phyloP scores from a whole-genome alignment of 768 basidiomycete genomes.

The Boletales sp. region DNA sequence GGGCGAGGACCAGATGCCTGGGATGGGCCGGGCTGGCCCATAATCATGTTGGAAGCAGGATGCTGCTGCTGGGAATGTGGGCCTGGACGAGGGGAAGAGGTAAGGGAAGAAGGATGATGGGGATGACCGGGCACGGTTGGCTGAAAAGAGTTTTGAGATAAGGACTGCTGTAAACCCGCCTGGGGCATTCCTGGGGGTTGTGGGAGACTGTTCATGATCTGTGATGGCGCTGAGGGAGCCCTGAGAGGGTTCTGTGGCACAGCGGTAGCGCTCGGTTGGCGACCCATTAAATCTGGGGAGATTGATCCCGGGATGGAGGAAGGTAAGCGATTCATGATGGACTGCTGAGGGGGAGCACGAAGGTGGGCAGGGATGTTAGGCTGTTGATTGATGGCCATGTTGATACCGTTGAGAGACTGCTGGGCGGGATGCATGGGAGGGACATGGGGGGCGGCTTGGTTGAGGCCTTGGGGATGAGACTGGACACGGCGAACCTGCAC shows the following conservation, averaged over 20 bases:
- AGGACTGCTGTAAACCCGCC: constrained; percentile 24
- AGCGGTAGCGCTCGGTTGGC: constrained; percentile 36
- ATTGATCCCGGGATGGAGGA: constrained; percentile 35
- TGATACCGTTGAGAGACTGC: constrained; percentile 34
- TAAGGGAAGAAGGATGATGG: constrained; percentile 28
- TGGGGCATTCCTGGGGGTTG: constrained; percentile 34
- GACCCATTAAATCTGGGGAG: constrained; percentile 42
- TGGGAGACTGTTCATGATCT: constrained; percentile 45
- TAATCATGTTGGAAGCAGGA: constrained; percentile 26
- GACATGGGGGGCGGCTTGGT: constrained; percentile 34
- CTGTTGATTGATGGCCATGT: constrained; percentile 46
- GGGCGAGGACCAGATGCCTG: constrained; percentile 30
- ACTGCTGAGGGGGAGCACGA: constrained; percentile 33
- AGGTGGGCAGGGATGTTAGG: constrained; percentile 37
- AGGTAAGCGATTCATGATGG: constrained; percentile 31
- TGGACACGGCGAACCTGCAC: constrained; percentile 48
- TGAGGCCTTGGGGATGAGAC: constrained; percentile 52
- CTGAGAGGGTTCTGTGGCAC: constrained; percentile 44
- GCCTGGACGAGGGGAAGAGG: constrained; percentile 30
- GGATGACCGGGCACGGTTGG: constrained; percentile 23
- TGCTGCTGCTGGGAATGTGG: constrained; percentile 28
- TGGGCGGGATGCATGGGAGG: constrained; percentile 34
- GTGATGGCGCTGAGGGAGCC: constrained; percentile 40
- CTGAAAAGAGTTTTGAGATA: constrained; percentile 31
- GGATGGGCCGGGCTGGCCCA: constrained; percentile 29